Percentiles rank a stretch among this genome's conserved stretches.
Conservation (phyloP, 2,329 filamentous ascomycete species). For the Penicillium aurantiogriseum region DNA sequence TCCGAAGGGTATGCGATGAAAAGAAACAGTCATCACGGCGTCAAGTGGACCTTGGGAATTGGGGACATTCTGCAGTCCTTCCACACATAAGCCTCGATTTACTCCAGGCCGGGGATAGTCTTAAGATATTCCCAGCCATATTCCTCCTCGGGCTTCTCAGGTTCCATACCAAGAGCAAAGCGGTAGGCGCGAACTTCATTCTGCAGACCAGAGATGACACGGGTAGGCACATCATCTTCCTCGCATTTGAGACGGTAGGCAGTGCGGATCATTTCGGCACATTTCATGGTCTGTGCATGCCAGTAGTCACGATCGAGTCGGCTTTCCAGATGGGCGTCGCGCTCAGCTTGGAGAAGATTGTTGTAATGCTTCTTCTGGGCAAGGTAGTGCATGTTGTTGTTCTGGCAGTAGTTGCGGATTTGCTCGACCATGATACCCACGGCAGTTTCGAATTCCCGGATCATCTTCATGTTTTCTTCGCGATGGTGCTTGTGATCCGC, state of each 20-base stretch:
- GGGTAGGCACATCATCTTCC: constrained; percentile 47
- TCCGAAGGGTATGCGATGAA: constrained; percentile 6
- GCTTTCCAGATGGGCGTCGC: constrained; percentile 49
- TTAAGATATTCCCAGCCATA: constrained; percentile 51
- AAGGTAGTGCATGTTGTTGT: constrained; percentile 50
- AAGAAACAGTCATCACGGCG: constrained; percentile 15
- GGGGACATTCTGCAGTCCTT: constrained; percentile 17
- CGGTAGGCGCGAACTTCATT: constrained; percentile 51
- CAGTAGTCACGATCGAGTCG: constrained; percentile 52
- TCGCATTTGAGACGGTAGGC: constrained; percentile 49
- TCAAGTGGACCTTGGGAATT: constrained; percentile 7
- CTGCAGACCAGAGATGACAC: constrained; percentile 48
- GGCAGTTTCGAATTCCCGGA: constrained; percentile 49
- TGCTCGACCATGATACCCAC: constrained; percentile 51
- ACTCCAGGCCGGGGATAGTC: constrained; percentile 39
- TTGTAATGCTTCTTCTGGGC: constrained; percentile 51
- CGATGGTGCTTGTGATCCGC: constrained; percentile 48
- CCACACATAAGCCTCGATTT: constrained; percentile 13
- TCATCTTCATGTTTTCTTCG: constrained; percentile 48
- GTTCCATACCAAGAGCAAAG: constrained; percentile 49
- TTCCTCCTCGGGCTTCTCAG: constrained; percentile 50
- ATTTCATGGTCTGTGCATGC: constrained; percentile 49
- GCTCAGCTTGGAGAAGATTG: constrained; percentile 50
- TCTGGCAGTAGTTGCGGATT: constrained; percentile 51
- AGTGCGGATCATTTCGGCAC: constrained; percentile 50